Evolutionary conservation across 2,329 filamentous ascomycete species (phyloP).

Genomic region (Sporothrix schenckii): DNA sequence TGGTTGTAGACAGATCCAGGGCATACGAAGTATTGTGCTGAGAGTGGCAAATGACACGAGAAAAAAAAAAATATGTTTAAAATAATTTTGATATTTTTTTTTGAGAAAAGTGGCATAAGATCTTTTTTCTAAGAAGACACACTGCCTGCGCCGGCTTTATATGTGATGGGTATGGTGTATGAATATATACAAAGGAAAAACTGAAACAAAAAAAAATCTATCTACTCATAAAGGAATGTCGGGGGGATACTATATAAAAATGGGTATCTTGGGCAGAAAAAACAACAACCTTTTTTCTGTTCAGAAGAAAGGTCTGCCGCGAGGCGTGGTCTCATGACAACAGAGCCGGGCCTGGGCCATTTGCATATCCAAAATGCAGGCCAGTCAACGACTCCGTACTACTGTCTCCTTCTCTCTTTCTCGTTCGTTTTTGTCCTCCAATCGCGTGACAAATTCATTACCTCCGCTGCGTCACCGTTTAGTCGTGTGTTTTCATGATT

Average conservation of each 20-base stretch:
- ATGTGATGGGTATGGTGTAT: neutral
- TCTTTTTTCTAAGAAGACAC: neutral
- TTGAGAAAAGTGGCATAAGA: constrained; percentile 1
- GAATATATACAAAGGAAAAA: constrained; percentile 22
- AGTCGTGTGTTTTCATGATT: neutral
- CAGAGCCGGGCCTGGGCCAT: neutral
- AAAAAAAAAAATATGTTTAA: neutral
- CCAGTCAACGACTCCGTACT: constrained; percentile 9
- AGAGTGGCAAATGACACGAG: too few relatives aligned
- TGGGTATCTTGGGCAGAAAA: constrained; percentile 32
- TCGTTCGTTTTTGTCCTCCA: neutral
- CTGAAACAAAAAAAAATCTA: constrained; percentile 6
- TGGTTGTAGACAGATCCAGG: constrained; percentile 60
- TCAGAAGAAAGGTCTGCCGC: constrained; percentile 6
- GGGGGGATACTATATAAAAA: neutral
- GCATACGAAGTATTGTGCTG: constrained; percentile 28
- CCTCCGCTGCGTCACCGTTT: neutral
- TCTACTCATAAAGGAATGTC: constrained; percentile 15
- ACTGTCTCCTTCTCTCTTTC: neutral
- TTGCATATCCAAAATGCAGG: constrained; percentile 18
- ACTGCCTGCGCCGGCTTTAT: neutral
- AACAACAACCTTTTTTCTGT: neutral
- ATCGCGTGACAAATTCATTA: constrained; percentile 16
- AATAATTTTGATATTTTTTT: neutral
- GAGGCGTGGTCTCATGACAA: constrained; percentile 20